phyloP scores from a whole-genome alignment of 2,329 filamentous ascomycete genomes.

The Beauveria scarabaeidicola region DNA sequence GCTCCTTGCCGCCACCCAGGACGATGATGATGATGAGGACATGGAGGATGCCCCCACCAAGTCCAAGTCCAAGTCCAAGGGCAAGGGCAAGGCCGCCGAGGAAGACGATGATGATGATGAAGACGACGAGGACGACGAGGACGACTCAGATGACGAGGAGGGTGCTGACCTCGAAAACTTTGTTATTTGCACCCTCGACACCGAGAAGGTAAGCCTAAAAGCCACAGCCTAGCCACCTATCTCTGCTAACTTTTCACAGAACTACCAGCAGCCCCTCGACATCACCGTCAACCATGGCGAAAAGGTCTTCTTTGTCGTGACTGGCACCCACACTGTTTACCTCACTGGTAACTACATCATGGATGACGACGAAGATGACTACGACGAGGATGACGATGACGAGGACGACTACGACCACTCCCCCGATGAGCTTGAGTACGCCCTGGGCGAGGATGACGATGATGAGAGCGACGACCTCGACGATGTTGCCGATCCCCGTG shows the following conservation, averaged over 20 bases:
- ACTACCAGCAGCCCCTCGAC: conserved; percentile 92
- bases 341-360: conserved; percentile 96
- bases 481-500: conserved; percentile 66
- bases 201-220: conserved; percentile 62
- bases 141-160: conserved; percentile 51
- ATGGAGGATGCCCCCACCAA: conserved; percentile 61
- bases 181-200: conserved; percentile 92
- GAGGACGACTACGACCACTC: conserved; percentile 74
- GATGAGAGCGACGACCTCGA: conserved; percentile 71
- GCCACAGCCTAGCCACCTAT: background rate
- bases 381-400: conserved; percentile 51
- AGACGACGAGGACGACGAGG: conserved; percentile 41
- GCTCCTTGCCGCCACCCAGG: conserved; percentile 60
- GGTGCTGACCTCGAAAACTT: conserved; percentile 73
- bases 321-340: conserved; percentile 81
- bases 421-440: conserved; percentile 69
- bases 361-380: conserved; percentile 54
- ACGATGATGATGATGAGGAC: conserved; percentile 48
- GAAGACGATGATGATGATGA: conserved; percentile 51
- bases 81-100: conserved; percentile 52
- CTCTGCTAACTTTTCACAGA: conserved; percentile 32
- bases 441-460: conserved; percentile 61
- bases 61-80: conserved; percentile 45
- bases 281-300: conserved; percentile 86
- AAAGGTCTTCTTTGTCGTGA: conserved; percentile 84